Percentiles rank a stretch among this genome's conserved stretches.
Evolutionary conservation across 2,329 filamentous ascomycete species (phyloP).

Genomic region (Neofusicoccum ribis): DNA sequence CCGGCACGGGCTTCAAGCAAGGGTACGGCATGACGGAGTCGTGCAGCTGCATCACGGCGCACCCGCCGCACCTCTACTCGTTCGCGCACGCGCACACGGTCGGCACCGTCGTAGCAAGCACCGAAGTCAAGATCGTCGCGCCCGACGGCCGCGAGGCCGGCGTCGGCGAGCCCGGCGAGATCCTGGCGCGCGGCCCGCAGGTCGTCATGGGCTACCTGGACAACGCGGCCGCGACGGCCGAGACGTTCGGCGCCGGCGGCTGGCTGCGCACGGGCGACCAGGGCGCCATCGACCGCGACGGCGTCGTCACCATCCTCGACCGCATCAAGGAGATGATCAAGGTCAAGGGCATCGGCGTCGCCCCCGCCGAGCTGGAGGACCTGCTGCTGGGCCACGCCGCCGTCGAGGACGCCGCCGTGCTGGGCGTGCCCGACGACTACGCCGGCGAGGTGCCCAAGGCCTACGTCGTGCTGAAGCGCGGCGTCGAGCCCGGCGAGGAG

Average conservation of each 20-base stretch:
- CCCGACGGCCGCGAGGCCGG: conserved; percentile 56
- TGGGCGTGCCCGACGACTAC: conserved; percentile 56
- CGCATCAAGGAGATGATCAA: conserved; percentile 70
- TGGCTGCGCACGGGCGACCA: conserved; percentile 61
- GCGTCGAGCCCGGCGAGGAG: conserved; percentile 29
- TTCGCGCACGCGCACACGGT: conserved; percentile 60
- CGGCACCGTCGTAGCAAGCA: conserved; percentile 59
- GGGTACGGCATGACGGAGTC: conserved; percentile 70
- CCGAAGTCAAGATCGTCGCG: conserved; percentile 61
- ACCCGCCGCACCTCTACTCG: conserved; percentile 56
- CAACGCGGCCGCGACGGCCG: conserved; percentile 44
- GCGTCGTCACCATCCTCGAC: conserved; percentile 59
- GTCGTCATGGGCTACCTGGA: conserved; percentile 53
- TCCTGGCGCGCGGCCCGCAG: conserved; percentile 50
- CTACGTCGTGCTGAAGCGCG: conserved; percentile 44
- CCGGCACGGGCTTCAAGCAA: conserved; percentile 62
- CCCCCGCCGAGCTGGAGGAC: conserved; percentile 65
- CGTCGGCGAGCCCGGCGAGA: conserved; percentile 55
- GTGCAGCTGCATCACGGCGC: conserved; percentile 63
- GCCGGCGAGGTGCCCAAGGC: conserved; percentile 50
- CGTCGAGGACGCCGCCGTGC: conserved; percentile 59
- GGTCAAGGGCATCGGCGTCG: conserved; percentile 63
- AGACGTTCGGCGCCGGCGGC: conserved; percentile 50
- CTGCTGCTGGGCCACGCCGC: conserved; percentile 57
- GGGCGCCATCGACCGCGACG: conserved; percentile 57